phyloP scores from a whole-genome alignment of 768 basidiomycete genomes.

The Boletales sp. region DNA sequence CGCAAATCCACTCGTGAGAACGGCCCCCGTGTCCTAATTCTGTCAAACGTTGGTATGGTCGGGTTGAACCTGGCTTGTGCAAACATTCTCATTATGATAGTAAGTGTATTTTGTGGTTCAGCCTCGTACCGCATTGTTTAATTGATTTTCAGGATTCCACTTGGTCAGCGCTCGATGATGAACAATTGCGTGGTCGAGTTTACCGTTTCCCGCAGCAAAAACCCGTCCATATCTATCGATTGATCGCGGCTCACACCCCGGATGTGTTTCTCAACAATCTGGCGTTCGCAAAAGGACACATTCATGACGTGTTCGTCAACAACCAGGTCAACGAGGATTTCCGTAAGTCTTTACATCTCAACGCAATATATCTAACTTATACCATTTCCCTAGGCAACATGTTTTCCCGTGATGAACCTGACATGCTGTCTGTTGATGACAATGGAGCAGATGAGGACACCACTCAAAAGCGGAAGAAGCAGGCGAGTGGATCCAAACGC shows the following conservation, averaged over 20 bases:
- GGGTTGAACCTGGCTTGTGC: constrained; percentile 13
- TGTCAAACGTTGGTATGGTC: constrained; percentile 9
- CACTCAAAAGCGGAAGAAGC: too few species aligned
- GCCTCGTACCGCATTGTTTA: not conserved
- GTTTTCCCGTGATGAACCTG: too few species aligned
- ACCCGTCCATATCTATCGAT: constrained; percentile 16
- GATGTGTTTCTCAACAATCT: constrained; percentile 25
- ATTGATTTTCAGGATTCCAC: not conserved
- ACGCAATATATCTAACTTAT: too few species aligned
- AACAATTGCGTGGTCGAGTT: constrained; percentile 16
- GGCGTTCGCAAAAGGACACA: constrained; percentile 12
- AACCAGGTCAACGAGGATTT: too few species aligned
- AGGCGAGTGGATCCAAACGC: too few species aligned
- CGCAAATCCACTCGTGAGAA: not conserved
- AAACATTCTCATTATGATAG: constrained; percentile 4
- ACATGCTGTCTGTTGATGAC: too few species aligned
- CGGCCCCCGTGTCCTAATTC: constrained; percentile 5
- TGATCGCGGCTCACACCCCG: constrained; percentile 5
- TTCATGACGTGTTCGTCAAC: not conserved
- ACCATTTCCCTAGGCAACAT: too few species aligned
- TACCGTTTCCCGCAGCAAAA: constrained; percentile 15
- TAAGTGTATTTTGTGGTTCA: too few species aligned
- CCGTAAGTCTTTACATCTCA: too few species aligned
- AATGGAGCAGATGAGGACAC: too few species aligned
- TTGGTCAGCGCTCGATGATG: constrained; percentile 11